Conservation (phyloP, 495 filamentous ascomycete species). For the Beverwykella pulmonaria region DNA sequence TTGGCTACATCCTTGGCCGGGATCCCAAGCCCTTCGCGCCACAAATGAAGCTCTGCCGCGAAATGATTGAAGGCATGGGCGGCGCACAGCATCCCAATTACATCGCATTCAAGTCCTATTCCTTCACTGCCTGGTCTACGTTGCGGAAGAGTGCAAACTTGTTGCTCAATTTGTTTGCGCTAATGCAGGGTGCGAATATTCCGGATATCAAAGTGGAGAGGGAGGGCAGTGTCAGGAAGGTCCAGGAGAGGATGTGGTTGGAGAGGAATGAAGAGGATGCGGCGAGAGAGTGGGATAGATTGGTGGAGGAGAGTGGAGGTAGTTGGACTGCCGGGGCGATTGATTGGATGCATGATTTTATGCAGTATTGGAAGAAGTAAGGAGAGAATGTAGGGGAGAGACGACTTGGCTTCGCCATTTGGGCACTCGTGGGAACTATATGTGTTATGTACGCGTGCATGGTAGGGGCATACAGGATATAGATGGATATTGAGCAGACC, state of each 20-base stretch:
- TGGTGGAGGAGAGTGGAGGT: constrained; percentile 87
- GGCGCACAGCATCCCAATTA: constrained; percentile 78
- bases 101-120: constrained; percentile 86
- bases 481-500: no score
- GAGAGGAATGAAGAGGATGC: constrained; percentile 95
- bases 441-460: no score
- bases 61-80: constrained; percentile 99
- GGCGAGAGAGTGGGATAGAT: constrained; percentile 77
- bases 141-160: constrained; percentile 85
- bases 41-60: constrained; percentile 92
- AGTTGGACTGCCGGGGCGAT: constrained; percentile 90
- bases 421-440: no score
- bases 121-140: constrained; percentile 91
- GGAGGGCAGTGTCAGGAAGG: constrained; percentile 89
- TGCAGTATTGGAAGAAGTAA: constrained; percentile 78
- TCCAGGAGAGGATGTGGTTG: constrained; percentile 89
- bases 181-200: constrained; percentile 98
- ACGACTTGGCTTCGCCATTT: no score
- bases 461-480: no score
- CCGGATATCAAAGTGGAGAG: constrained; percentile 91
- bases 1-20: constrained; percentile 95
- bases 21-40: constrained; percentile 98
- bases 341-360: constrained; percentile 90
- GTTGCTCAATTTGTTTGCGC: constrained; percentile 92
- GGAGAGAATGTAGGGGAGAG: background rate